Evolutionary conservation across 768 basidiomycete species (phyloP), one percentile per base, ranked within the genome.

Genomic region (Tremella fuciformis): DNA sequence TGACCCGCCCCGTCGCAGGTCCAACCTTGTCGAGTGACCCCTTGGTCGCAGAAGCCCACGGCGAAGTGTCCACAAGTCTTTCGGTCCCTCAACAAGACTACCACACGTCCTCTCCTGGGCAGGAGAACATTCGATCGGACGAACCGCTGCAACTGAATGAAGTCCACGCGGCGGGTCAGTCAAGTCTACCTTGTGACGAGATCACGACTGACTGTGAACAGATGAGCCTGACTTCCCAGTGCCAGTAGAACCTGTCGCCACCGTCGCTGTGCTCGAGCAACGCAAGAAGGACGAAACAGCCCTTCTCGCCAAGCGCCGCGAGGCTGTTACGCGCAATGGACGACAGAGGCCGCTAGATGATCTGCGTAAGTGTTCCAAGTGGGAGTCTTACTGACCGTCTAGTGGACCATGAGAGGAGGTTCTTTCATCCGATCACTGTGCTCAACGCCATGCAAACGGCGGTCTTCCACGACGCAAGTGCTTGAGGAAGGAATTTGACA

Each of bases 391-490:
- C 41, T 26, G 37, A 52, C 51, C 59, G 58, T 48, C 61, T n/a
- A 94, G 93, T 90, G 51, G 88, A 91, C 69, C 81, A 85, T 15
- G 91, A 87, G 53, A 46, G 21, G 16, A 24, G 15, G 88, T 79
- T 91, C 1, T 96, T 93, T 83, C 88, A 88, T 29, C 54, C 53
- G 2, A 69, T 96, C 93, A 64, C 85, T 85, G 0, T 83, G 87
- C 97, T 97, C 81, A 98, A 98, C 73, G 86, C 87, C 2, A 84
- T 97, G 19, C 94, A 99, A 66, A 90, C 88, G 13, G 81, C 80
- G 25, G 91, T 89, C 71, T 89, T 88, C 63, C 83, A 88, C 49
- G 42, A 46, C 15, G 22, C 42, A 46, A 46, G 55, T 15, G 13
- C 39, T 46, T 4, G 37, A 21, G 16, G 39, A 15, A 24, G 39